These are phyloP conservation scores for Magnolia officinalis DNA, from an alignment of 164 flowering plant genomes.

Conservation along the genomic window DNA sequence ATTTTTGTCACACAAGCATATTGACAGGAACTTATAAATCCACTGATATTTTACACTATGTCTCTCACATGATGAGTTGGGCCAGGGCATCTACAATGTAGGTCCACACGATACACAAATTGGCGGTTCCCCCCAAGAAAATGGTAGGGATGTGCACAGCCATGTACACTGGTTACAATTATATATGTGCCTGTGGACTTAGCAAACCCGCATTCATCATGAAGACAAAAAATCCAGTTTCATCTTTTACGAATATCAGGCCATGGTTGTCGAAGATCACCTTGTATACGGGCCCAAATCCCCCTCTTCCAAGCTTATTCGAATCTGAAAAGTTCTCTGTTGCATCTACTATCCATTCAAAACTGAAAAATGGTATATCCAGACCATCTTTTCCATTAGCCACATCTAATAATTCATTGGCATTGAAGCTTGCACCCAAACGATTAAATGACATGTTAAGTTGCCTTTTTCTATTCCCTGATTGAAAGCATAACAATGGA, in stretches of 20 bases:
- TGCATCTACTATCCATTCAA: neutral
- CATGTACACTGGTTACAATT: neutral
- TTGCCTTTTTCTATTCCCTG: neutral
- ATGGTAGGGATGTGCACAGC: neutral
- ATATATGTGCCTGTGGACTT: neutral
- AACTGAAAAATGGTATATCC: neutral
- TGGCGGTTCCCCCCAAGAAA: neutral
- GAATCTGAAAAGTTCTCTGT: neutral
- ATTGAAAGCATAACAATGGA: neutral
- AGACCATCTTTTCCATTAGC: neutral
- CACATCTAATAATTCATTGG: neutral
- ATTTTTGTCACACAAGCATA: no score
- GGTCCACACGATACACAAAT: no score
- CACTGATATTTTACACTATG: no score
- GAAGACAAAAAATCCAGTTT: neutral
- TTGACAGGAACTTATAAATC: no score
- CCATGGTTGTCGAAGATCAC: neutral
- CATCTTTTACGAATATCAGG: no score
- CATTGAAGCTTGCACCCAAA: neutral
- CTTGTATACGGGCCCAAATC: slow-evolving; percentile 9
- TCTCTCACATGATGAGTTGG: no score
- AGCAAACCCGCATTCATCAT: neutral
- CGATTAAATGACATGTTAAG: neutral
- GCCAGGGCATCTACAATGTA: no score
- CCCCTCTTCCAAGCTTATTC: slow-evolving; percentile 10